Conservation (phyloP, 805 yeast species). For the Vanderwaltozyma tropicalis region DNA sequence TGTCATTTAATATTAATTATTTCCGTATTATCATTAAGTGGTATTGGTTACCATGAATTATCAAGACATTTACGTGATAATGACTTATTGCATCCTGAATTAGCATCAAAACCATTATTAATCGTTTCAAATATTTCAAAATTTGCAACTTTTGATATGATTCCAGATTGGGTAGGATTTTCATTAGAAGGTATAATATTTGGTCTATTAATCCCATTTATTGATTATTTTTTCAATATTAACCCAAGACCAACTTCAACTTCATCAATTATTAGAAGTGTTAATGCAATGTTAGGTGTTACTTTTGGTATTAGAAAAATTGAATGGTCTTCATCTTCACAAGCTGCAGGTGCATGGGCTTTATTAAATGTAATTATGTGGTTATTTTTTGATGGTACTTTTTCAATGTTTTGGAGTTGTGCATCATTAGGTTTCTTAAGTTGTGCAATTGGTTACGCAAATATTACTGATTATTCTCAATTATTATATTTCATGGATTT, state of each 20-base stretch:
- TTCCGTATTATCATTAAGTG: slow-evolving; percentile 33
- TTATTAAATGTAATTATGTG: slow-evolving; percentile 55
- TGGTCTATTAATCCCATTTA: slow-evolving; percentile 43
- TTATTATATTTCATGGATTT: slow-evolving; percentile 34
- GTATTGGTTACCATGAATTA: slow-evolving; percentile 44
- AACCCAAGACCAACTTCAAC: slow-evolving; percentile 7
- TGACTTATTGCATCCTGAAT: slow-evolving; percentile 34
- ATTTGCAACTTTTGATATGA: slow-evolving; percentile 8
- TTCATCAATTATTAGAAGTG: slow-evolving; percentile 15
- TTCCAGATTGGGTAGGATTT: slow-evolving; percentile 24
- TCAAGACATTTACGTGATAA: slow-evolving; percentile 44
- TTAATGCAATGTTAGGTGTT: slow-evolving; percentile 57
- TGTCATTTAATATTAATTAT: slow-evolving; percentile 10
- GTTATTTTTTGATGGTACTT: slow-evolving; percentile 52
- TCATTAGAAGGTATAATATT: slow-evolving; percentile 48
- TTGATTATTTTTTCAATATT: slow-evolving; percentile 20
- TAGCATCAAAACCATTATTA: slow-evolving; percentile 35
- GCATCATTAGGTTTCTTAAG: slow-evolving; percentile 18
- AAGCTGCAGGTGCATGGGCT: slow-evolving; percentile 55
- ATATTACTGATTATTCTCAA: slow-evolving; percentile 13
- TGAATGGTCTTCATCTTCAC: slow-evolving; percentile 58
- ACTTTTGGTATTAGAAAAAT: slow-evolving; percentile 58
- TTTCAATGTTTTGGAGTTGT: slow-evolving; percentile 38
- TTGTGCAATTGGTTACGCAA: slow-evolving; percentile 12
- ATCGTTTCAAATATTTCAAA: slow-evolving; percentile 26